Percentiles rank a stretch among this genome's conserved stretches.
phyloP scores from a whole-genome alignment of 441 rosid genomes.

The Adansonia grandidieri region DNA sequence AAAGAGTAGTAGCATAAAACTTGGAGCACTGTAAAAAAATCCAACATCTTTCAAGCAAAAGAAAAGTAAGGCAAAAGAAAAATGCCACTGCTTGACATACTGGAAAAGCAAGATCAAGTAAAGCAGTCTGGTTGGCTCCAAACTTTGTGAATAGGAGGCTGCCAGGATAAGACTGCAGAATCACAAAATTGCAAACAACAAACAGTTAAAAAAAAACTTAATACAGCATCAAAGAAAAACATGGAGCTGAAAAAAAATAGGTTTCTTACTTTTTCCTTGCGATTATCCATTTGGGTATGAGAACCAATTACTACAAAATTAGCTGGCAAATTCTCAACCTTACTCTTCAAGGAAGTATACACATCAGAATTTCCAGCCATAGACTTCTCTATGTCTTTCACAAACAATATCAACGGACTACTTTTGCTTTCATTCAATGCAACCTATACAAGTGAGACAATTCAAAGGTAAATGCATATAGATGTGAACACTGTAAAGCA shows the following conservation, averaged over 20 bases:
- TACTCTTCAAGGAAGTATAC: constrained; percentile 62
- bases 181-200: constrained; percentile 5
- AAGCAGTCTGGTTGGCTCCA: constrained; percentile 92
- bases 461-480: constrained; percentile 27
- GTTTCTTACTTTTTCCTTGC: constrained; percentile 85
- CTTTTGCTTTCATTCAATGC: constrained; percentile 70
- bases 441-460: constrained; percentile 56
- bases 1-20: neutral
- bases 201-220: constrained; percentile 10
- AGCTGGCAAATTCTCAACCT: constrained; percentile 80
- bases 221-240: constrained; percentile 8
- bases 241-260: constrained; percentile 16
- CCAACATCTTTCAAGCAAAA: neutral
- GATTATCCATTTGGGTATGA: constrained; percentile 85
- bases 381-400: constrained; percentile 95
- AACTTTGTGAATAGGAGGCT: constrained; percentile 95
- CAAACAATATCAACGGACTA: constrained; percentile 73
- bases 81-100: constrained; percentile 47
- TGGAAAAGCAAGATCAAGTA: constrained; percentile 93
- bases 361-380: constrained; percentile 81
- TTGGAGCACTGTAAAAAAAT: neutral
- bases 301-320: constrained; percentile 85
- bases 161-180: constrained; percentile 90
- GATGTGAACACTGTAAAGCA: constrained; percentile 22
- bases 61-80: constrained; percentile 18